These are phyloP conservation scores for Filobasidium floriforme DNA, from an alignment of 768 basidiomycete species.

Conservation along the genomic window DNA sequence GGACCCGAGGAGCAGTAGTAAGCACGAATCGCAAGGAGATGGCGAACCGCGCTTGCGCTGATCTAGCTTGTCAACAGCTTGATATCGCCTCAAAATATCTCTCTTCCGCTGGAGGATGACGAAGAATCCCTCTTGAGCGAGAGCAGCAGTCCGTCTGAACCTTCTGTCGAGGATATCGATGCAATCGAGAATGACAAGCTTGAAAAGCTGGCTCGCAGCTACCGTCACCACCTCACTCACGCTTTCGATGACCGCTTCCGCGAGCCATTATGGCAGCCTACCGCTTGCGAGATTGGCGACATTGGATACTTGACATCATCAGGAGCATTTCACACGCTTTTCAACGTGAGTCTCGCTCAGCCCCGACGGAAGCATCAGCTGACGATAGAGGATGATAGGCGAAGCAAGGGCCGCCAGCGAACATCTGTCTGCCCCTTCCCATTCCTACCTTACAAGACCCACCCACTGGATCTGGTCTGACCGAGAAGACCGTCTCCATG, in stretches of 20 bases:
- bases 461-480: conserved; percentile 10
- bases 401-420: background rate
- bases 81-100: background rate
- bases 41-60: background rate
- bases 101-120: background rate
- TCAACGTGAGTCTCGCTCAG: conserved; percentile 51
- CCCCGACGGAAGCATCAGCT: background rate
- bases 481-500: background rate
- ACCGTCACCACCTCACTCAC: conserved; percentile 61
- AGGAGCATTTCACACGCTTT: conserved; percentile 65
- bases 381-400: background rate
- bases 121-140: background rate
- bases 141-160: background rate
- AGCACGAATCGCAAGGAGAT: background rate
- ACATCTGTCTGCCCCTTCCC: background rate
- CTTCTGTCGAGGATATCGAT: background rate
- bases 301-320: conserved; percentile 64
- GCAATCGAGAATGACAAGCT: conserved; percentile 5
- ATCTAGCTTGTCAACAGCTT: background rate
- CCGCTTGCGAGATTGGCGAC: conserved; percentile 58
- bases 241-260: conserved; percentile 62
- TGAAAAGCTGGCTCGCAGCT: conserved; percentile 45
- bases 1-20: background rate
- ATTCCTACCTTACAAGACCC: background rate
- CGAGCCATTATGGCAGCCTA: conserved; percentile 65